phyloP scores from a whole-genome alignment of 345 rosid species.

The Durio zibethinus region DNA sequence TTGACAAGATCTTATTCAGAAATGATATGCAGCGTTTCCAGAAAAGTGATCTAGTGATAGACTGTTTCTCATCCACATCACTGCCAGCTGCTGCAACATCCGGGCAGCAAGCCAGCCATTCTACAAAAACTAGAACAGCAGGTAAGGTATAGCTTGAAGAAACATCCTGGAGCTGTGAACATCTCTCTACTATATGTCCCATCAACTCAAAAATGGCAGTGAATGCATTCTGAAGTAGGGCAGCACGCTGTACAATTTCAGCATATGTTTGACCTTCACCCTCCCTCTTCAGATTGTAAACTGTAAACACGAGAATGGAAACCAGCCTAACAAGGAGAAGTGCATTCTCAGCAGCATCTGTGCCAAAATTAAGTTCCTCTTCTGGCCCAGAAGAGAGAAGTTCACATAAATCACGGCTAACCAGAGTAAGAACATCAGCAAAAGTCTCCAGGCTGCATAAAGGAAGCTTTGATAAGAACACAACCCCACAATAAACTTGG shows the following conservation, averaged over 20 bases:
- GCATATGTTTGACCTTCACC: slow-evolving; percentile 82
- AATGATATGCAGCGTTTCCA: slow-evolving; percentile 68
- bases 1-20: slow-evolving; percentile 59
- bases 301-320: slow-evolving; percentile 65
- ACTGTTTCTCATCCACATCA: slow-evolving; percentile 70
- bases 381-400: slow-evolving; percentile 63
- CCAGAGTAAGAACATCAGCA: slow-evolving; percentile 61
- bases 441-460: slow-evolving; percentile 84
- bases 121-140: slow-evolving; percentile 76
- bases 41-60: slow-evolving; percentile 51
- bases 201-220: slow-evolving; percentile 77
- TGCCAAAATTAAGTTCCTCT: slow-evolving; percentile 66
- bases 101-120: slow-evolving; percentile 92
- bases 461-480: slow-evolving; percentile 1
- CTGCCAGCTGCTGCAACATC: slow-evolving; percentile 56
- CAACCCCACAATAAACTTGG: background rate
- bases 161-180: slow-evolving; percentile 62
- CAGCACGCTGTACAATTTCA: slow-evolving; percentile 88
- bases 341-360: slow-evolving; percentile 61
- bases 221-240: slow-evolving; percentile 72
- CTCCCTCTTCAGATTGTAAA: slow-evolving; percentile 70
- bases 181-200: slow-evolving; percentile 57
- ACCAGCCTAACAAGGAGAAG: slow-evolving; percentile 69
- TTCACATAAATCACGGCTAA: slow-evolving; percentile 56
- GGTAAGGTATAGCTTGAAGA: slow-evolving; percentile 77